Percentiles rank a stretch among this genome's conserved stretches.
Conservation (phyloP, 805 yeast genomes). For the Saccharomycopsis sp. region DNA sequence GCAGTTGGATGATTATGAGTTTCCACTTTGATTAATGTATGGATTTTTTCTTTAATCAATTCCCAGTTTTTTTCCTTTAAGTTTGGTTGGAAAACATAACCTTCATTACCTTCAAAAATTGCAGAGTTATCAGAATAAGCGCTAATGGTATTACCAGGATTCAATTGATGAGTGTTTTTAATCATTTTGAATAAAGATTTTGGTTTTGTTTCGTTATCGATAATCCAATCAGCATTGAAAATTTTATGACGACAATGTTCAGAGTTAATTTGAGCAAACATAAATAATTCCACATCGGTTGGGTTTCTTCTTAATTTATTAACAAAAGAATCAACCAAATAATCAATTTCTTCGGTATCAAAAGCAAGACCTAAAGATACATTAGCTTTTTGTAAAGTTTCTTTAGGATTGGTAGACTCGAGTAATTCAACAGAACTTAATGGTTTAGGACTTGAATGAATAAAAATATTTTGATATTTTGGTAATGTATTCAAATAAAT, state of each 20-base stretch:
- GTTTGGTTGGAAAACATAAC: slow-evolving; percentile 71
- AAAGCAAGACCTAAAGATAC: slow-evolving; percentile 84
- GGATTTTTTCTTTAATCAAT: slow-evolving; percentile 66
- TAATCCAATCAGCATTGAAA: slow-evolving; percentile 97
- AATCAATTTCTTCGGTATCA: slow-evolving; percentile 87
- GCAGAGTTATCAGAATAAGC: slow-evolving; percentile 99
- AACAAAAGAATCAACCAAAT: slow-evolving; percentile 74
- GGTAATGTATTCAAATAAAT: slow-evolving; percentile 55
- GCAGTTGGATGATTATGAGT: slow-evolving; percentile 99
- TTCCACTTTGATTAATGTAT: slow-evolving; percentile 90
- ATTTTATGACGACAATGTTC: slow-evolving; percentile 99
- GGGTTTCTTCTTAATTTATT: slow-evolving; percentile 75
- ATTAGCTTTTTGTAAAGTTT: slow-evolving; percentile 66
- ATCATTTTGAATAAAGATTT: slow-evolving; percentile 86
- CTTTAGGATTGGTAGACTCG: slow-evolving; percentile 33
- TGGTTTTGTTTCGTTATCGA: slow-evolving; percentile 71
- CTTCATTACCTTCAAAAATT: slow-evolving; percentile 69
- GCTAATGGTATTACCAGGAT: slow-evolving; percentile 75
- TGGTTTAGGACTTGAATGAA: slow-evolving; percentile 73
- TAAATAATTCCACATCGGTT: slow-evolving; percentile 93
- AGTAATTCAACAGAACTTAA: slow-evolving; percentile 63
- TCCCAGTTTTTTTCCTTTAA: slow-evolving; percentile 61
- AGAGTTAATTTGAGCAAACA: slow-evolving; percentile 99
- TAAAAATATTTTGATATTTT: slow-evolving; percentile 46
- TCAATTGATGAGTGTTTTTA: slow-evolving; percentile 77